phyloP scores from a whole-genome alignment of 768 basidiomycete genomes.

The Kockovaella imperatae region DNA sequence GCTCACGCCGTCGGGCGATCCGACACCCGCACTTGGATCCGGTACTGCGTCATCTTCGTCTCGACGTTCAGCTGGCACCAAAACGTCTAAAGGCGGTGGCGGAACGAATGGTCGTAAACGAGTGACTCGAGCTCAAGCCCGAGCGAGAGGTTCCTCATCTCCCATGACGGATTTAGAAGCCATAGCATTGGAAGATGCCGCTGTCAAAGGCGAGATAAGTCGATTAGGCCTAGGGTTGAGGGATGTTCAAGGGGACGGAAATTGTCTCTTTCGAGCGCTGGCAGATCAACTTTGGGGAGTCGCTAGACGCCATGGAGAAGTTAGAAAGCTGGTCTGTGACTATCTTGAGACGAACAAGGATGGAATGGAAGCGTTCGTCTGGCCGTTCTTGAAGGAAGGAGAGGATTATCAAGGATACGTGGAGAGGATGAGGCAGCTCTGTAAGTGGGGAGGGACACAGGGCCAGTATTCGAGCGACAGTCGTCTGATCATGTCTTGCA shows the following conservation, averaged over 20 bases:
- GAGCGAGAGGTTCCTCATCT: background rate
- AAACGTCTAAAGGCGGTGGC: no score
- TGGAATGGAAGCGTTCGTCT: constrained; percentile 20
- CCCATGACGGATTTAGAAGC: background rate
- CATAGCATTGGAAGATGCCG: background rate
- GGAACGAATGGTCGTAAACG: background rate
- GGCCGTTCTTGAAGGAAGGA: constrained; percentile 22
- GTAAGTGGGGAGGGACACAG: constrained; percentile 13
- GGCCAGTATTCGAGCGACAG: background rate
- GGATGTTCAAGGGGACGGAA: constrained; percentile 36
- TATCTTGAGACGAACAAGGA: constrained; percentile 28
- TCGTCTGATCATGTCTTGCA: background rate
- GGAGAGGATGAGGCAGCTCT: constrained; percentile 23
- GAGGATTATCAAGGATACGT: constrained; percentile 32
- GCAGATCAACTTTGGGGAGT: constrained; percentile 33
- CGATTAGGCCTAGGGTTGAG: constrained; percentile 24
- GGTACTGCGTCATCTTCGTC: no score
- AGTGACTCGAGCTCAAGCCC: background rate
- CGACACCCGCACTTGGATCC: no score
- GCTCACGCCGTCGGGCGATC: no score
- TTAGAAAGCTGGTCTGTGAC: constrained; percentile 31
- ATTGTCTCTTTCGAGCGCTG: constrained; percentile 32
- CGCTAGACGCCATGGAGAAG: constrained; percentile 27
- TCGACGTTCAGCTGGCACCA: no score
- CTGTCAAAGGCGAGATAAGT: constrained; percentile 10